Evolutionary conservation across 371 early-diverging fungal species (phyloP), one percentile per base, ranked within the genome.

Genomic region (Conidiobolus incongruus): DNA sequence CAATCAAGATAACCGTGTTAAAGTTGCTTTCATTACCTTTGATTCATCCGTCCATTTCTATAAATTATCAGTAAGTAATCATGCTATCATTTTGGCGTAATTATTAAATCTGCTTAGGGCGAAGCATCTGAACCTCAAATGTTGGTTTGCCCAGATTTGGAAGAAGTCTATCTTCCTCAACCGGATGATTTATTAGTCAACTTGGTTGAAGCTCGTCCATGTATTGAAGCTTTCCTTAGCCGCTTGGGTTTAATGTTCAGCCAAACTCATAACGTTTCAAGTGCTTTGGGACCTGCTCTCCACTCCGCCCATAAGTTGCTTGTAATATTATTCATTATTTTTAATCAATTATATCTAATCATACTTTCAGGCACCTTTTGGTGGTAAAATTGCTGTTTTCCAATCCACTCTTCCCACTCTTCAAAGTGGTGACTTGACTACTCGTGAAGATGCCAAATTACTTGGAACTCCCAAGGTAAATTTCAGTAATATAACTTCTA

Each of bases 11-110:
- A 74, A 75, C 16, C 71, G 95, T 28, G 80, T 89, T 11, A 77
- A 75, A 51, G 65, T 94, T 36, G 92, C 70, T 1, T 73, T 94
- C 35, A 77, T 94, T 40, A 88, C 91, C 7, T 81, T 88, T 4
- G 95, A 94, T 49, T 67, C 72, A 43, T 53, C 81, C 4, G 54
- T 94, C 38, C 92, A 93, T 48, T 94, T 85, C 53, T 92, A 86
- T 58, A 84, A 83, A 40, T 58, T 94, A 46, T 75, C 56, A 42
- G 59, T 54, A 68, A 70, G 26, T 33, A 28, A 16, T 11, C 13
- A 7, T 31, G 7, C 10, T 26, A 15, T 0, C 12, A 16, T n/a
- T 16, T 15, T 16, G 36, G 28, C 16, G 4, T n/a, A 19, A 41
- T 30, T 19, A 23, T 11, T 26, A 31, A 17, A 12, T 29, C 30